These are phyloP conservation scores for Oryza glaberrima DNA, from an alignment of 176 grass and related monocot genomes.

Conservation along the genomic window DNA sequence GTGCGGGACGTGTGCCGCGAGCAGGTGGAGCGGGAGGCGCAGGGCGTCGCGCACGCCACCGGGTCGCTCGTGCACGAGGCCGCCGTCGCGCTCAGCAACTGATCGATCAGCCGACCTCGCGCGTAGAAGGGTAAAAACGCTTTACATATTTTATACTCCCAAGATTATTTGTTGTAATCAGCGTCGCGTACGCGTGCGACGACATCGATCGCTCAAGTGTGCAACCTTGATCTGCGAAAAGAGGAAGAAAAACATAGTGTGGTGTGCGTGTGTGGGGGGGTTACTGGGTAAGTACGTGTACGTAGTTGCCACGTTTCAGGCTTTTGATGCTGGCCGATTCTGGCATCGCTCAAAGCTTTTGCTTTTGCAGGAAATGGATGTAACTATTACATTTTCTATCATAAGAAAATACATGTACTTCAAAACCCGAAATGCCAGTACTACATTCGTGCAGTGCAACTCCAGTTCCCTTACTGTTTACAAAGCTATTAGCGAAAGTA, in stretches of 20 bases:
- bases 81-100: constrained; percentile 53
- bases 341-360: constrained; percentile 30
- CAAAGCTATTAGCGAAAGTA: too few relatives aligned
- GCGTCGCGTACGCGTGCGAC: background rate
- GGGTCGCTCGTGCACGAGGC: constrained; percentile 52
- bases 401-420: background rate
- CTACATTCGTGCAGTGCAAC: too few relatives aligned
- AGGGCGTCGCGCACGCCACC: constrained; percentile 51
- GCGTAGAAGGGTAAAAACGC: background rate
- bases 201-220: background rate
- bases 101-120: background rate
- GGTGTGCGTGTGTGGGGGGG: background rate
- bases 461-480: too few relatives aligned
- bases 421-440: background rate
- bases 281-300: background rate
- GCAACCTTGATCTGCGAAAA: background rate
- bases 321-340: constrained; percentile 14
- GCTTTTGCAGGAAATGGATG: background rate
- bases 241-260: background rate
- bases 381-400: background rate
- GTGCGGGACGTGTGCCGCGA: constrained; percentile 41
- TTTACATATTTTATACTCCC: background rate
- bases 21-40: constrained; percentile 48
- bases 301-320: constrained; percentile 7
- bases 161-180: background rate